Evolutionary conservation across 2,329 filamentous ascomycete genomes (phyloP), one percentile per base, ranked within the genome.

Genomic region (Monascus ruber): DNA sequence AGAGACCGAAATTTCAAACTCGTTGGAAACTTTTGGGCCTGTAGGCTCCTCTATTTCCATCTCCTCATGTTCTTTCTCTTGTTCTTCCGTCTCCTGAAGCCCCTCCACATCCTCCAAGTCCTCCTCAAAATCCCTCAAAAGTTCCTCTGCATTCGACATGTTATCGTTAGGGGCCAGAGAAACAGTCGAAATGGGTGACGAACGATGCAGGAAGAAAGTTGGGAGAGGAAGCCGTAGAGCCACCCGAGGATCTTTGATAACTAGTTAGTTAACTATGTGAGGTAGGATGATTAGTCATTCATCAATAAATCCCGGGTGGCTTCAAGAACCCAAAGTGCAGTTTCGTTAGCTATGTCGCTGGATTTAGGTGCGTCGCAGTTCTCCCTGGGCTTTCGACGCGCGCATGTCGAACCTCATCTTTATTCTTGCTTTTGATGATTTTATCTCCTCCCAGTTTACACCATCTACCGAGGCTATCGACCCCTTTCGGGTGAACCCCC

Each of bases 91-190:
- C 35, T 73, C 70, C 27, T 76, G 70, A 29, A 85, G 37, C 5
- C 80, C 85, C 58, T 91, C 85, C 11, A 41, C 48, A 10, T 34
- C 40, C 52, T 91, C 85, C 38, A 85, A 84, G 34, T 80, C 54
- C 35, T 56, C 51, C 53, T 87, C 86, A 47, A 94, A 91, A 59
- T 94, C 86, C 55, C 91, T 85, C 51, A 96, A 73, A 7, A 98
- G 76, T 60, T 96, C 89, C 55, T 96, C 88, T 46, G 85, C 89
- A 34, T 86, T 93, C 60, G 89, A 86, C 87, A 95, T 93, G 10
- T 25, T 59, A 51, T 33, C 37, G 29, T 10, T 8, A 42, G 26
- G 26, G 27, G 38, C 29, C n/a, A n/a, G 26, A 35, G 11, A 17
- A 36, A 31, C 28, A 8, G 28, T 32, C 27, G 6, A 25, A 38